A percentile compares a stretch with the other conserved stretches of the same genome.
These are phyloP conservation scores for Neonectria hederae DNA, from an alignment of 2,329 filamentous ascomycete species.

Conservation along the genomic window DNA sequence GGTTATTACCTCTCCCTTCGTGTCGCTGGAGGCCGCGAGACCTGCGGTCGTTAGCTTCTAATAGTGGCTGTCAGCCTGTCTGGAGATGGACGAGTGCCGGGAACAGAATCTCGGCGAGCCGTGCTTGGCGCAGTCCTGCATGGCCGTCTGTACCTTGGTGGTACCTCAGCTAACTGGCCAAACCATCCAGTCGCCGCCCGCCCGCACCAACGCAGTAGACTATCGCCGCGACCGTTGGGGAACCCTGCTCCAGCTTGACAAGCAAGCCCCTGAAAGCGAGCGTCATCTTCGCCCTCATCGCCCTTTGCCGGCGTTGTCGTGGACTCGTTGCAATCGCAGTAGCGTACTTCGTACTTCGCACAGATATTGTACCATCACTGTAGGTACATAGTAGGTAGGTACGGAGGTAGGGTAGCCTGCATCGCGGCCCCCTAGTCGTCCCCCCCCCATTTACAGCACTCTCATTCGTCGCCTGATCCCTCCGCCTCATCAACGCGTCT, in stretches of 20 bases:
- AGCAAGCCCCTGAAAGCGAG: neutral
- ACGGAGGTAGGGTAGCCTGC: conserved; percentile 29
- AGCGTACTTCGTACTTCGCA: conserved; percentile 27
- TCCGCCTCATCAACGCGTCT: conserved; percentile 38
- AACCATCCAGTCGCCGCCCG: neutral
- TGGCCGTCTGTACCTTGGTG: neutral
- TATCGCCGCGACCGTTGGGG: neutral
- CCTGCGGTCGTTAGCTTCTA: conserved; percentile 22
- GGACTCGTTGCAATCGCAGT: neutral
- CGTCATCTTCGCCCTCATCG: neutral
- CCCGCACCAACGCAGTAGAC: neutral
- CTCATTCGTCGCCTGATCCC: conserved; percentile 42
- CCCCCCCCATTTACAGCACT: conserved; percentile 23
- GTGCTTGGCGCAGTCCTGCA: conserved; percentile 13
- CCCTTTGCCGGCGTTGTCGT: neutral
- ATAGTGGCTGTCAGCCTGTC: conserved; percentile 11
- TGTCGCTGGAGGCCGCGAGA: conserved; percentile 10
- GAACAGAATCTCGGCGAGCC: conserved; percentile 1
- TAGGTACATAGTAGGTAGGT: conserved; percentile 20
- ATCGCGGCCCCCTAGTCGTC: conserved; percentile 32
- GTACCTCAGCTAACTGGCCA: conserved; percentile 1
- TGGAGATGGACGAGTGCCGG: neutral
- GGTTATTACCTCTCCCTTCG: neutral
- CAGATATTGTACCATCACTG: conserved; percentile 5
- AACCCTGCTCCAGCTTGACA: conserved; percentile 3